These are phyloP conservation scores for Pythium biforme DNA, from an alignment of 352 stramenopile species.

Conservation along the genomic window DNA sequence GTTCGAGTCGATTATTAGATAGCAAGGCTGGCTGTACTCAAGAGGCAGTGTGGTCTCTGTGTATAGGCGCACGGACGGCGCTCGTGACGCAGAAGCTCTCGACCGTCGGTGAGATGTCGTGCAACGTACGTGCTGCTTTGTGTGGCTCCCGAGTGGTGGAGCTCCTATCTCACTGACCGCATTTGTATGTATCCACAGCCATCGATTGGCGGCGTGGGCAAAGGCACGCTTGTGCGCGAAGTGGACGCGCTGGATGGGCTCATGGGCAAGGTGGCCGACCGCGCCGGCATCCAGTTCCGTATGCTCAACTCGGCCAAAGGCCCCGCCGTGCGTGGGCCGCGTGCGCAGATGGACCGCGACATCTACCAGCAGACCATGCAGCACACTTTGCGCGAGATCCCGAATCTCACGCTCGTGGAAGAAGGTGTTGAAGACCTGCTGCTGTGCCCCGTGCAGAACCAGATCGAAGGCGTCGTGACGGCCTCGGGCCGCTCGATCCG, in stretches of 20 bases:
- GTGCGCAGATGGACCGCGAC: constrained; percentile 97
- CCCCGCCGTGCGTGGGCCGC: constrained; percentile 82
- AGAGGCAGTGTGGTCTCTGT: too few relatives aligned
- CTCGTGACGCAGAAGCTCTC: constrained; percentile 95
- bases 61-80: constrained; percentile 89
- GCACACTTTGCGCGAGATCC: constrained; percentile 52
- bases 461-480: constrained; percentile 65
- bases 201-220: constrained; percentile 97
- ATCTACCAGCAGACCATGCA: constrained; percentile 97
- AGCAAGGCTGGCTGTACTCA: neutral
- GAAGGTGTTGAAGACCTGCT: constrained; percentile 95
- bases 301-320: constrained; percentile 97
- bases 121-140: constrained; percentile 82
- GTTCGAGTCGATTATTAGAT: neutral
- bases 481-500: constrained; percentile 51
- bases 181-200: constrained; percentile 46
- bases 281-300: constrained; percentile 95
- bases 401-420: constrained; percentile 93
- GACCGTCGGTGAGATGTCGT: constrained; percentile 97
- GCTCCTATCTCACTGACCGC: neutral
- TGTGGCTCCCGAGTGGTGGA: neutral
- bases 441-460: constrained; percentile 63
- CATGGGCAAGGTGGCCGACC: constrained; percentile 95
- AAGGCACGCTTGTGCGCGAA: constrained; percentile 97
- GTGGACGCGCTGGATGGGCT: constrained; percentile 98